These are phyloP conservation scores for Prunus fruticosa DNA, from an alignment of 306 rosid species.

Conservation along the genomic window DNA sequence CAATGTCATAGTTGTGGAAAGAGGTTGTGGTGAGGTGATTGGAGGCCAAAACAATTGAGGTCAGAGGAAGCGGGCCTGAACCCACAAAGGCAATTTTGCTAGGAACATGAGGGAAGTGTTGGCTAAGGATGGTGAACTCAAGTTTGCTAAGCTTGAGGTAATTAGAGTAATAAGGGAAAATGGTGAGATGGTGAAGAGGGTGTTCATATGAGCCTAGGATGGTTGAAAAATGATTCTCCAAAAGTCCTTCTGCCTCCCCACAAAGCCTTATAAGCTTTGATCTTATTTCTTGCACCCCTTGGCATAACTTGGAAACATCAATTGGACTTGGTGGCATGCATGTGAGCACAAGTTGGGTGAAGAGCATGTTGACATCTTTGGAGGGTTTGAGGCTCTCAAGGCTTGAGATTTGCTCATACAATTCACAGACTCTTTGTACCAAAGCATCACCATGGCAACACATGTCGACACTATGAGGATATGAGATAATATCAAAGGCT, in stretches of 20 bases:
- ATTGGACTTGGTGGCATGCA: conserved; percentile 73
- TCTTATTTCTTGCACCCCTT: conserved; percentile 47
- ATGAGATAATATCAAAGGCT: not conserved
- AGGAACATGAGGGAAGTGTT: conserved; percentile 38
- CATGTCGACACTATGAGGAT: conserved; percentile 74
- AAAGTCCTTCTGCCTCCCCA: conserved; percentile 65
- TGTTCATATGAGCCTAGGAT: conserved; percentile 39
- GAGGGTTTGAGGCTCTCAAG: conserved; percentile 71
- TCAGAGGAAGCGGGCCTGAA: conserved; percentile 84
- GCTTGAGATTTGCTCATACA: conserved; percentile 57
- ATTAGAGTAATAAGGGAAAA: conserved; percentile 77
- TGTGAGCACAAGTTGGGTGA: conserved; percentile 70
- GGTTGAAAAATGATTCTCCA: conserved; percentile 61
- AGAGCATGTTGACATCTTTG: conserved; percentile 79
- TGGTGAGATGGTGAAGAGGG: conserved; percentile 54
- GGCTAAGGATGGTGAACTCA: conserved; percentile 58
- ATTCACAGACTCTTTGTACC: conserved; percentile 41
- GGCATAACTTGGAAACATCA: conserved; percentile 47
- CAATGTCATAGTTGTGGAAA: conserved; percentile 77
- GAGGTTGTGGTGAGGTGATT: conserved; percentile 51
- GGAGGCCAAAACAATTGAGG: conserved; percentile 77
- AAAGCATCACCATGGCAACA: conserved; percentile 55
- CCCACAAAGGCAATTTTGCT: conserved; percentile 69
- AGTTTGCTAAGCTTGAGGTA: conserved; percentile 78
- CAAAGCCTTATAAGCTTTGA: conserved; percentile 64